Conservation (phyloP, 768 basidiomycete genomes). For the Coprinopsis cinerea region DNA sequence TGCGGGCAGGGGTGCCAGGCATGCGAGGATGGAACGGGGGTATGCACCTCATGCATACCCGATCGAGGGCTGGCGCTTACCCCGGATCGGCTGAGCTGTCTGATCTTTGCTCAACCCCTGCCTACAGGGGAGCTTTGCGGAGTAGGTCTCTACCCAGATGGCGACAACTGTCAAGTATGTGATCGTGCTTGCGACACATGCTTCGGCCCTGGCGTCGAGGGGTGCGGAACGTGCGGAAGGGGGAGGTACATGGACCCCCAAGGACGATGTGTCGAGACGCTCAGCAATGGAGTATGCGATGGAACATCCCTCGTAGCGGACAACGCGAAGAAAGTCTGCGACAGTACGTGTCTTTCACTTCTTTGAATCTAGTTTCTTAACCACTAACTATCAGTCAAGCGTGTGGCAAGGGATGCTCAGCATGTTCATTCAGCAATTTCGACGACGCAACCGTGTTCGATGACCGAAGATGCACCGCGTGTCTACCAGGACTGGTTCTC, state of each 20-base stretch:
- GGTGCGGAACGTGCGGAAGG: slow-evolving; percentile 62
- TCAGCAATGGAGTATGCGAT: slow-evolving; percentile 66
- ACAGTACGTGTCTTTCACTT: slow-evolving; percentile 52
- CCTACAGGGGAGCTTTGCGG: too few species aligned
- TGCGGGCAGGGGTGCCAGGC: slow-evolving; percentile 68
- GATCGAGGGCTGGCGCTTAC: too few species aligned
- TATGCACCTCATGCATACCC: slow-evolving; percentile 66
- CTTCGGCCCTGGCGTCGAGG: slow-evolving; percentile 55
- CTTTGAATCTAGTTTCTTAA: not conserved
- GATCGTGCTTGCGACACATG: slow-evolving; percentile 76
- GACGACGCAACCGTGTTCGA: slow-evolving; percentile 57
- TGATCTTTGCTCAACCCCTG: too few species aligned
- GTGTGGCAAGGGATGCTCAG: slow-evolving; percentile 78
- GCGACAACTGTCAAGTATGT: too few species aligned
- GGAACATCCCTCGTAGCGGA: slow-evolving; percentile 70
- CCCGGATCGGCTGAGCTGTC: too few species aligned
- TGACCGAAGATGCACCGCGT: slow-evolving; percentile 69
- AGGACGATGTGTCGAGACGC: slow-evolving; percentile 63
- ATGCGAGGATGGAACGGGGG: slow-evolving; percentile 64
- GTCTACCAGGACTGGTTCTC: slow-evolving; percentile 71
- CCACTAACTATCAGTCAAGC: slow-evolving; percentile 33
- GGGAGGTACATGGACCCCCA: slow-evolving; percentile 54
- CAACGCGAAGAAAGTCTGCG: slow-evolving; percentile 78
- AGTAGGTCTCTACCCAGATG: too few species aligned
- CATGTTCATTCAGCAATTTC: slow-evolving; percentile 72